phyloP scores from a whole-genome alignment of 495 filamentous ascomycete genomes.

The Aspergillus campestris region DNA sequence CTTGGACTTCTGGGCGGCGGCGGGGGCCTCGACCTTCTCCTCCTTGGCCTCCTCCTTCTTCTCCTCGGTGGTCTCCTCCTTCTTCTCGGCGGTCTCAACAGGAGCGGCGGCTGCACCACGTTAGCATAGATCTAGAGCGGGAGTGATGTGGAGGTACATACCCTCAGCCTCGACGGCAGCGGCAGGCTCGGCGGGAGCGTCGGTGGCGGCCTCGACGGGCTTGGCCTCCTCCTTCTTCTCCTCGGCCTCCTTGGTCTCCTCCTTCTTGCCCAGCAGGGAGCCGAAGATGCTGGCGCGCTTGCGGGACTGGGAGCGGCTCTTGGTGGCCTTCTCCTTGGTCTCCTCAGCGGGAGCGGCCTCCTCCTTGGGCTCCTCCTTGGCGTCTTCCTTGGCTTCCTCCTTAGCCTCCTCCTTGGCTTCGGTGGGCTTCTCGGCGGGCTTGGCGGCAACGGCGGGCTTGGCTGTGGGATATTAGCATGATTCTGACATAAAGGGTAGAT shows the following conservation, averaged over 20 bases:
- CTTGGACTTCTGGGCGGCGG: constrained; percentile 34
- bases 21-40: constrained; percentile 19
- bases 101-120: constrained; percentile 9
- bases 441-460: constrained; percentile 44
- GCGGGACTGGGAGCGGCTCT: constrained; percentile 73
- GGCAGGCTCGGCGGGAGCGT: constrained; percentile 18
- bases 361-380: constrained; percentile 32
- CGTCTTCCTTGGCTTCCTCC: constrained; percentile 38
- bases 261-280: constrained; percentile 64
- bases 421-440: constrained; percentile 44
- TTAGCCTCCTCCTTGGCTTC: constrained; percentile 29
- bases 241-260: constrained; percentile 54
- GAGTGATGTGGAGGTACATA: constrained; percentile 5
- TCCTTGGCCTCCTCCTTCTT: constrained; percentile 22
- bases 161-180: constrained; percentile 22
- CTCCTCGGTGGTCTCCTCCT: constrained; percentile 27
- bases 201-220: constrained; percentile 22
- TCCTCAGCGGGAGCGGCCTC: constrained; percentile 37
- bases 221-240: constrained; percentile 34
- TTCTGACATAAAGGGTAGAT: neutral
- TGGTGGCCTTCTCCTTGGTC: constrained; percentile 39
- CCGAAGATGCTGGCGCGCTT: constrained; percentile 85
- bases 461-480: constrained; percentile 14
- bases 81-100: constrained; percentile 22
- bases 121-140: neutral